These are phyloP conservation scores for Grigorovia humatica DNA, from an alignment of 805 yeast genomes.

Conservation along the genomic window DNA sequence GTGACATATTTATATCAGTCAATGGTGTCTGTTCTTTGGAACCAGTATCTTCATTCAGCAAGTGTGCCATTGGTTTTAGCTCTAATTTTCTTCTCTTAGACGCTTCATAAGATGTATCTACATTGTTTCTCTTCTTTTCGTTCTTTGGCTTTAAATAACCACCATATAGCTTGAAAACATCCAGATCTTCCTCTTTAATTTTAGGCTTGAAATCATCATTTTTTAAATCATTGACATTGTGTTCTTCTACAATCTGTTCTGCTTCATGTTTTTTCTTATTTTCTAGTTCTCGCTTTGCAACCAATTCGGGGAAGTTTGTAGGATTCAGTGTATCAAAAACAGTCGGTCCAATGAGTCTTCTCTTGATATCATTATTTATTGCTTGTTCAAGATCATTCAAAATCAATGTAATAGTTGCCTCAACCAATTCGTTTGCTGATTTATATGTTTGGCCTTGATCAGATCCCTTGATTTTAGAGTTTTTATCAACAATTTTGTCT, in stretches of 20 bases:
- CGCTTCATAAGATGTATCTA: slow-evolving; percentile 5
- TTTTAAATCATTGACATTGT: background rate
- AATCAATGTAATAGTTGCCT: slow-evolving; percentile 49
- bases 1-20: background rate
- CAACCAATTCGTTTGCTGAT: slow-evolving; percentile 32
- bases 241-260: background rate
- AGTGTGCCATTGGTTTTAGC: slow-evolving; percentile 22
- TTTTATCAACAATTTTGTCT: background rate
- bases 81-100: slow-evolving; percentile 12
- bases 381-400: slow-evolving; percentile 54
- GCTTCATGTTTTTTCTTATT: slow-evolving; percentile 17
- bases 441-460: slow-evolving; percentile 8
- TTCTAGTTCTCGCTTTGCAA: slow-evolving; percentile 28
- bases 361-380: slow-evolving; percentile 61
- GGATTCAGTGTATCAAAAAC: slow-evolving; percentile 53
- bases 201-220: slow-evolving; percentile 3
- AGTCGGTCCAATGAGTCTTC: slow-evolving; percentile 58
- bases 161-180: slow-evolving; percentile 28
- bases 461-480: background rate
- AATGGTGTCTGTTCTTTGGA: slow-evolving; percentile 17
- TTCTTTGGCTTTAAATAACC: slow-evolving; percentile 8
- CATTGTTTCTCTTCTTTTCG: slow-evolving; percentile 9
- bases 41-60: slow-evolving; percentile 21
- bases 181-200: slow-evolving; percentile 29
- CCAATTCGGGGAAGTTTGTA: slow-evolving; percentile 43